Evolutionary conservation across 1,284 basidiomycete genomes (phyloP), one percentile per base, ranked within the genome.

Genomic region (Schizophyllum amplum): DNA sequence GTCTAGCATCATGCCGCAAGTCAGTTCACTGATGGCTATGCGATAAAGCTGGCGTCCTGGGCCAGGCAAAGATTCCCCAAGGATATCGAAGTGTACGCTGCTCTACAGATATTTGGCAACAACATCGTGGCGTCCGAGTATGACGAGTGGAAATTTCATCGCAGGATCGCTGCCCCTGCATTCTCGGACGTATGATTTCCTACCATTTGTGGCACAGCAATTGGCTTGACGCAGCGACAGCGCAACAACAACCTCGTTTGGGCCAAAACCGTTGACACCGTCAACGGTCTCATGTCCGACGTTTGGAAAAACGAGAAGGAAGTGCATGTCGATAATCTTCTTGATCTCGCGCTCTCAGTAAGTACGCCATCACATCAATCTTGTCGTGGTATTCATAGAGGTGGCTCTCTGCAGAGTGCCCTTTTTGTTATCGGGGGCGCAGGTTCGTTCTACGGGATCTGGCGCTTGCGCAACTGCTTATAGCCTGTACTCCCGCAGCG

Each of bases 81-180:
- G 33, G 7, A 42, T 17, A 2, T 42, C 4, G 33, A 42, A 17
- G 13, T 3, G 3, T 42, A 42, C 33, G 11, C 33, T 17, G 11
- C 17, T 9, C 33, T 42, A 9, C 3, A 42, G 33, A 13, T 42
- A 3, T 74, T 76, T 63, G 82, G 82, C 5, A 61, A 66, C 4
- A 84, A 85, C 59, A 79, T 84, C 55, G 72, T 84, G n/a, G 75
- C 74, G 1, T 79, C 80, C 0, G 82, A 84, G 63, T 77, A 76
- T 20, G 78, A 82, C n/a, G 74, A 81, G 61, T 84, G 82, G 82
- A 81, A 82, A 62, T 75, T 75, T 51, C 81, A 82, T 60, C 69
- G 82, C 47, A 81, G 79, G 66, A 76, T 71, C 25, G 67, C 70
- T 21, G 73, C 72, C 3, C 73, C 73, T 24, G 72, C 74, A 1